Conservation (phyloP, 306 rosid genomes). For the Cucurbita maxima region DNA sequence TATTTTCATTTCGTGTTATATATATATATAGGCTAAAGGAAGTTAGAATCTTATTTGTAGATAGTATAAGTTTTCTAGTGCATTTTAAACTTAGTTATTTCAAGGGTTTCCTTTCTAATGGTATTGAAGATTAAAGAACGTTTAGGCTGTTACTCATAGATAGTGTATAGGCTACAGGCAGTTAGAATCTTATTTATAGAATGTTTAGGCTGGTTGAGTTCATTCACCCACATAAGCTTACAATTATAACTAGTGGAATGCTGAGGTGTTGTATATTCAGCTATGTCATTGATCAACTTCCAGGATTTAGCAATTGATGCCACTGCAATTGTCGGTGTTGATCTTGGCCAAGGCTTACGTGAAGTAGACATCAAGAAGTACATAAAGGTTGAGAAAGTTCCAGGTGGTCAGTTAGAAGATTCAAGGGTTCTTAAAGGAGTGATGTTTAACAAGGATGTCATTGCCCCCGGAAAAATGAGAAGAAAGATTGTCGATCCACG, state of each 20-base stretch:
- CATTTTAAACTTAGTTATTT: neutral
- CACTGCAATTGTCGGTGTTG: conserved; percentile 75
- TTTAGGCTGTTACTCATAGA: neutral
- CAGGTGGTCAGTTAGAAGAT: conserved; percentile 88
- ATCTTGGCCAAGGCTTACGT: conserved; percentile 78
- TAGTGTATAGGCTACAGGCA: neutral
- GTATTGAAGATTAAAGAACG: neutral
- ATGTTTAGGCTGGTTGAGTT: neutral
- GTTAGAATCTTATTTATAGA: neutral
- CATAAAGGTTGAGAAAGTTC: conserved; percentile 87
- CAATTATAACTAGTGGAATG: no score
- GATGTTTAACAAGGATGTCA: conserved; percentile 89
- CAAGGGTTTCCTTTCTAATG: neutral
- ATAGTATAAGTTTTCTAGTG: neutral
- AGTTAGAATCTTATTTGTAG: neutral
- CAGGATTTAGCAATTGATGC: conserved; percentile 94
- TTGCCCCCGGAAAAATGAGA: conserved; percentile 90
- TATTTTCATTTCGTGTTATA: neutral
- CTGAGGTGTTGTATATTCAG: conserved; percentile 4
- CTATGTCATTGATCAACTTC: neutral
- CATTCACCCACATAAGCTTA: no score
- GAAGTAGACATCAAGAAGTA: conserved; percentile 90
- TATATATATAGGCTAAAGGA: neutral
- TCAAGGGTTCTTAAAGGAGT: conserved; percentile 76
- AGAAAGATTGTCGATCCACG: conserved; percentile 89